A percentile compares a stretch with the other conserved stretches of the same genome.
phyloP scores from a whole-genome alignment of 1,139 yeast species.

The Geotrichum phurueaensis region DNA sequence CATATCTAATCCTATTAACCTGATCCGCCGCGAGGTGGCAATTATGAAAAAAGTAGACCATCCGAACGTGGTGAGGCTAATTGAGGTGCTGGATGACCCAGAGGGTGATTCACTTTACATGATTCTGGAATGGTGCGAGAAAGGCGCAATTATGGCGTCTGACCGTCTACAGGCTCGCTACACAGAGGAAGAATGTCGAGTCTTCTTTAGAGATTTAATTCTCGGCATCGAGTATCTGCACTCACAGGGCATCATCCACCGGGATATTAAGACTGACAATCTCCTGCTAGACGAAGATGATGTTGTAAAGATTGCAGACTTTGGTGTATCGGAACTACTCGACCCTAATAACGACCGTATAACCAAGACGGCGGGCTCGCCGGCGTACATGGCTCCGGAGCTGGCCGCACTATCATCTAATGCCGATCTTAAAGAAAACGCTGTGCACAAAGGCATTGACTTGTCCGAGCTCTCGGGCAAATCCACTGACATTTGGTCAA shows the following conservation, averaged over 20 bases:
- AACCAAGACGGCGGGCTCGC: slow-evolving; percentile 72
- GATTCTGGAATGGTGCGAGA: slow-evolving; percentile 66
- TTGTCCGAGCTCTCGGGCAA: slow-evolving; percentile 51
- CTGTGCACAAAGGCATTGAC: slow-evolving; percentile 42
- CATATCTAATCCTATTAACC: slow-evolving; percentile 25
- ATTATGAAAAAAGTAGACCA: slow-evolving; percentile 76
- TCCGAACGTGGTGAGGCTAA: slow-evolving; percentile 74
- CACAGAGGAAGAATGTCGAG: slow-evolving; percentile 38
- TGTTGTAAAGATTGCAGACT: slow-evolving; percentile 85
- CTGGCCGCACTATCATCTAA: slow-evolving; percentile 49
- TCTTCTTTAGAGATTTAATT: slow-evolving; percentile 69
- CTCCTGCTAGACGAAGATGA: slow-evolving; percentile 66
- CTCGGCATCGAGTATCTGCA: slow-evolving; percentile 88
- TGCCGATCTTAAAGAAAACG: slow-evolving; percentile 20
- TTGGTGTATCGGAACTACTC: slow-evolving; percentile 78
- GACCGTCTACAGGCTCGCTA: slow-evolving; percentile 23
- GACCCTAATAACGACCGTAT: slow-evolving; percentile 46
- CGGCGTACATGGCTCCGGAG: slow-evolving; percentile 78
- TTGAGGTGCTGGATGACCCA: slow-evolving; percentile 74
- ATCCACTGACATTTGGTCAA: slow-evolving; percentile 73
- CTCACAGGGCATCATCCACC: slow-evolving; percentile 85
- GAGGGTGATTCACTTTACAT: slow-evolving; percentile 62
- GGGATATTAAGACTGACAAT: slow-evolving; percentile 95
- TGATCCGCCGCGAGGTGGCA: slow-evolving; percentile 73
- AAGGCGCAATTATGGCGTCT: slow-evolving; percentile 38